Conservation (phyloP, 2,329 filamentous ascomycete genomes). For the Monosporascus sp. region DNA sequence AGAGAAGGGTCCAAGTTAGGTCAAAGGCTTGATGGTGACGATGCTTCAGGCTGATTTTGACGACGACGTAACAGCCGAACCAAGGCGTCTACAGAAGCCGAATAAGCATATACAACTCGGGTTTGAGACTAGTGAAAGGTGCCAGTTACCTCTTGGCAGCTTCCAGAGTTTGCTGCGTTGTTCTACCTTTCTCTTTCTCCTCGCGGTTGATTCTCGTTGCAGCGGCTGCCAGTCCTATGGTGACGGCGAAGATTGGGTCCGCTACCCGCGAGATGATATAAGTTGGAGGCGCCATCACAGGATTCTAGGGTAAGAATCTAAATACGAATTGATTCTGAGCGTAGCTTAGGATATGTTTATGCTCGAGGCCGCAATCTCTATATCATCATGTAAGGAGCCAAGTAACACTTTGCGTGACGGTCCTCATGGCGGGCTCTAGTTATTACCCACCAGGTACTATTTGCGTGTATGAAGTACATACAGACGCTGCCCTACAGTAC, state of each 20-base stretch:
- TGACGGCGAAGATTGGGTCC: constrained; percentile 54
- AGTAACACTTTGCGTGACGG: too few relatives aligned
- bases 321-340: too few relatives aligned
- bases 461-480: too few relatives aligned
- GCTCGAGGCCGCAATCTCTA: too few relatives aligned
- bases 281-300: constrained; percentile 45
- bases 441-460: too few relatives aligned
- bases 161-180: constrained; percentile 44
- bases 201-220: constrained; percentile 55
- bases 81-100: constrained; percentile 2
- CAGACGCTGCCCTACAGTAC: too few relatives aligned
- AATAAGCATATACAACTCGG: neutral
- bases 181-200: constrained; percentile 52
- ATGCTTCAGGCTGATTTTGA: neutral
- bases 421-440: too few relatives aligned
- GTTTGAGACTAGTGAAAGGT: constrained; percentile 2
- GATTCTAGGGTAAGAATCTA: neutral
- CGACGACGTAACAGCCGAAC: neutral
- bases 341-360: too few relatives aligned
- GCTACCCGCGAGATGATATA: constrained; percentile 57
- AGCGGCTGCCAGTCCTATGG: constrained; percentile 52
- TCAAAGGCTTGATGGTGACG: neutral
- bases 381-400: too few relatives aligned
- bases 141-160: constrained; percentile 37
- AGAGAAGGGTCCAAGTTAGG: too few relatives aligned